Percentiles rank a stretch among this genome's conserved stretches.
These are phyloP conservation scores for Chlamydomonas schloesseri DNA, from an alignment of 139 green algal genomes.

Conservation along the genomic window DNA sequence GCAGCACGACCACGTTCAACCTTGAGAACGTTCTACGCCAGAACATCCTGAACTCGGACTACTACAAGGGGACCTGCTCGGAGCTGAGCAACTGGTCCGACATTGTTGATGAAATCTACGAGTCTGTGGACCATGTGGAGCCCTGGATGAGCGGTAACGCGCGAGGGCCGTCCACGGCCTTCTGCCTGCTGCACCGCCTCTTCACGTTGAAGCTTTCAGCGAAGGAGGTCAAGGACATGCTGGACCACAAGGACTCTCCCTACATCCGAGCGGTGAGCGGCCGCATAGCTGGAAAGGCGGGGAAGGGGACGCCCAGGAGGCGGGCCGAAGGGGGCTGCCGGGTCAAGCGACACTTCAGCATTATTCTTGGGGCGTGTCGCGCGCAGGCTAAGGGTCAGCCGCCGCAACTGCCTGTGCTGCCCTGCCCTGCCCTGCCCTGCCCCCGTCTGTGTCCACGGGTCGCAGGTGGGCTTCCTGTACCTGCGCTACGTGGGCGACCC, in stretches of 20 bases:
- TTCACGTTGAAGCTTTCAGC: conserved; percentile 81
- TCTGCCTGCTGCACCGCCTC: conserved; percentile 92
- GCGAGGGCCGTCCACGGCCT: conserved; percentile 91
- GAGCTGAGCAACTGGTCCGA: conserved; percentile 75
- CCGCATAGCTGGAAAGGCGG: not conserved
- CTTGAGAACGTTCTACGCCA: conserved; percentile 85
- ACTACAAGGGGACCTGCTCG: conserved; percentile 78
- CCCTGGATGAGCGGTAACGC: conserved; percentile 98
- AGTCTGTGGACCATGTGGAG: conserved; percentile 90
- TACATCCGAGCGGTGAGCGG: conserved; percentile 94
- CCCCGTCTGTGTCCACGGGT: not conserved
- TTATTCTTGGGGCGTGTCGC: too few species aligned
- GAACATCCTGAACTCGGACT: conserved; percentile 86
- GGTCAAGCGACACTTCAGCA: too few species aligned
- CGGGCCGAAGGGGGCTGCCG: too few species aligned
- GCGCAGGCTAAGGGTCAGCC: too few species aligned
- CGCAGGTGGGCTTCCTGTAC: conserved; percentile 95
- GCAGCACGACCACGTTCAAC: conserved; percentile 85
- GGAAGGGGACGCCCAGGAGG: too few species aligned
- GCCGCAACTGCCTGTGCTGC: too few species aligned
- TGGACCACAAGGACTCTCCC: conserved; percentile 91
- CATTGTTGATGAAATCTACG: conserved; percentile 91
- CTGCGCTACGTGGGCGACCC: conserved; percentile 92
- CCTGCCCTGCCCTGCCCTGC: too few species aligned
- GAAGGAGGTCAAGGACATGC: conserved; percentile 76